phyloP scores from a whole-genome alignment of 345 rosid species.

The Arabidopsis arenosa region DNA sequence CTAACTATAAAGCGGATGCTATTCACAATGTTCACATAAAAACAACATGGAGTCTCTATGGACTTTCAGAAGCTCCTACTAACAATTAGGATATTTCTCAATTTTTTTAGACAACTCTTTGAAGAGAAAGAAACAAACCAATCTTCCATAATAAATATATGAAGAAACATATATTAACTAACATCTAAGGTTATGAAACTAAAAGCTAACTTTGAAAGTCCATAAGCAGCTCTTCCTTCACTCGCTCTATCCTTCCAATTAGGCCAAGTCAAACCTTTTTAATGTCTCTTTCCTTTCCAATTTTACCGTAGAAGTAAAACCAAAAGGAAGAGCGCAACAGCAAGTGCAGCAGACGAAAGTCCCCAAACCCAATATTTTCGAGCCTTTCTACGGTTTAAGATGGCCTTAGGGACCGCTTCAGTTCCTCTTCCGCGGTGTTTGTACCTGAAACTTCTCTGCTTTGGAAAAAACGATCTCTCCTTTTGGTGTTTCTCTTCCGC shows the following conservation, averaged over 20 bases:
- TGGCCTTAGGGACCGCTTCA: constrained; percentile 70
- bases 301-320: constrained; percentile 49
- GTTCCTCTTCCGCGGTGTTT: constrained; percentile 61
- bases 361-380: constrained; percentile 73
- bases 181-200: constrained; percentile 36
- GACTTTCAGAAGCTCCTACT: constrained; percentile 13
- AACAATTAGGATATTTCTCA: constrained; percentile 24
- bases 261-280: constrained; percentile 12
- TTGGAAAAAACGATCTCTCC: constrained; percentile 44
- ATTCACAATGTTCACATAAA: constrained; percentile 27
- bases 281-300: constrained; percentile 21
- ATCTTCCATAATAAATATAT: too few relatives aligned
- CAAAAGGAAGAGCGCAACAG: constrained; percentile 46
- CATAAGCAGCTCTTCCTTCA: constrained; percentile 28
- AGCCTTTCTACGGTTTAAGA: constrained; percentile 69
- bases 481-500: constrained; percentile 47
- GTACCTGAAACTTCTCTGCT: constrained; percentile 55
- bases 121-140: constrained; percentile 18
- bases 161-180: background rate
- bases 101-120: constrained; percentile 30
- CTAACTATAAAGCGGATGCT: constrained; percentile 17
- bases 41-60: constrained; percentile 32
- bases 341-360: constrained; percentile 58
- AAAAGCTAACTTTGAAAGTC: constrained; percentile 22
- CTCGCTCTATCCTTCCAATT: constrained; percentile 28